phyloP scores from a whole-genome alignment of 768 basidiomycete species.

The Mrakia frigida region DNA sequence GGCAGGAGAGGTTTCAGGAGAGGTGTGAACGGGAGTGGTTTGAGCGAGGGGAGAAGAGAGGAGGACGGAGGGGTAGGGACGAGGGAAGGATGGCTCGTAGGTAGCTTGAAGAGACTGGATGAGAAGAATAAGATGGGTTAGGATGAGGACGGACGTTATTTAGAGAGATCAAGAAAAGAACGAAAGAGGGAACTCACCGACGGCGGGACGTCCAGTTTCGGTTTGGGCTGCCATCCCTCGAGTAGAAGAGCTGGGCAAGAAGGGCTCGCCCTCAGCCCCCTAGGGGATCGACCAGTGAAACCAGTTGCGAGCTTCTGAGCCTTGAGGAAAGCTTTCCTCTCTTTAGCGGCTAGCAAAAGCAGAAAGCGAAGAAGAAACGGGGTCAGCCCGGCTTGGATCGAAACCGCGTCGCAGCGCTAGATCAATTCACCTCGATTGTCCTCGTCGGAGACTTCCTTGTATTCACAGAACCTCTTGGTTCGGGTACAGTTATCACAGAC shows the following conservation, averaged over 20 bases:
- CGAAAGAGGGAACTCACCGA: not conserved
- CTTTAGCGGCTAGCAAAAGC: not conserved
- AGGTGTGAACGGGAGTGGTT: not conserved
- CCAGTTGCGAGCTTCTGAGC: not conserved
- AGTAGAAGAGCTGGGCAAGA: not conserved
- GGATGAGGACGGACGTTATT: too few species aligned
- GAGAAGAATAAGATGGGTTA: not conserved
- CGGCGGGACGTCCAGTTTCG: not conserved
- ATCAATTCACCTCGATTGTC: slow-evolving; percentile 35
- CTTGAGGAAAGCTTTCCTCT: slow-evolving; percentile 12
- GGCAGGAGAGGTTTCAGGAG: not conserved
- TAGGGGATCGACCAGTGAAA: not conserved
- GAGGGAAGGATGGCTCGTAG: not conserved
- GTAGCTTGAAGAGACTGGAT: not conserved
- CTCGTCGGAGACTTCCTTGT: slow-evolving; percentile 41
- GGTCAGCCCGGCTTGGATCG: not conserved
- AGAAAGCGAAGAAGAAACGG: not conserved
- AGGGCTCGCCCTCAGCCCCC: not conserved
- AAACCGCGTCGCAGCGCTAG: not conserved
- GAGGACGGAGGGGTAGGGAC: slow-evolving; percentile 8
- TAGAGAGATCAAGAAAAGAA: not conserved
- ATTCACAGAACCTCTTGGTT: slow-evolving; percentile 39
- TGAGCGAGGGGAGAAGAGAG: not conserved
- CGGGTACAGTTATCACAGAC: slow-evolving; percentile 42
- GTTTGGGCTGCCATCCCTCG: slow-evolving; percentile 2